Base-by-base conservation (phyloP, 2,329 filamentous ascomycete species). In the Microdochium trichocladiopsis region DNA sequence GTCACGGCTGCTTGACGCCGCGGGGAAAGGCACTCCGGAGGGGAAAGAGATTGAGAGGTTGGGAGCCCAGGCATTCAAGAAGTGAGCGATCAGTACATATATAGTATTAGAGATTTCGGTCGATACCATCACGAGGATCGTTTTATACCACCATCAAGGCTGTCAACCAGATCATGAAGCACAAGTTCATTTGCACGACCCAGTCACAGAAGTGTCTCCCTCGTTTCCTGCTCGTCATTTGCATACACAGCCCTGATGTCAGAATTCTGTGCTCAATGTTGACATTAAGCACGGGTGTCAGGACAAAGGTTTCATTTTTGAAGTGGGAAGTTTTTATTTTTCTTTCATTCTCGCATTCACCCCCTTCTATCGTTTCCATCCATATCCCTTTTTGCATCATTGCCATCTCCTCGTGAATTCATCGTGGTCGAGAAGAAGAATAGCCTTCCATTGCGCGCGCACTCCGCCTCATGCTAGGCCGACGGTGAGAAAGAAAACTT, bases 31-130 rank as follows among this genome's bases (percentile, higher is more conserved):
- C 31, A 85, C 86, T 50, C 72, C 79, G 22, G 83, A 87, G 56
- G 82, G 77, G 2, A 70, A 83, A 56, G 93, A 97, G 69, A 89
- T 97, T 69, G 91, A 96, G 71, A 80, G 88, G 61, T 73, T 96
- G 50, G 80, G 80, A 59, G 79, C 87, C 57, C 79, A 72, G 12
- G 75, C 73, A 22, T 81, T 85, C 61, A 82, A 74, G 69, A 72
- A 67, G 58, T 76, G 63, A 63, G 50, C 21, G 28, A n/a, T n/a
- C n/a, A n/a, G n/a, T n/a, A n/a, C 22, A 25, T 18, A 36, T 24
- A 52, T 33, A 33, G n/a, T n/a, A n/a, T n/a, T n/a, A n/a, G n/a
- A n/a, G n/a, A n/a, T n/a, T n/a, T n/a, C n/a, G n/a, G n/a, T n/a
- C n/a, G n/a, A n/a, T n/a, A n/a, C n/a, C n/a, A n/a, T n/a, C n/a